Percentiles rank a stretch among this genome's conserved stretches.
Evolutionary conservation across 192 early-diverging fungal genomes (phyloP).

Genomic region (Thoreauomyces humboldtii): DNA sequence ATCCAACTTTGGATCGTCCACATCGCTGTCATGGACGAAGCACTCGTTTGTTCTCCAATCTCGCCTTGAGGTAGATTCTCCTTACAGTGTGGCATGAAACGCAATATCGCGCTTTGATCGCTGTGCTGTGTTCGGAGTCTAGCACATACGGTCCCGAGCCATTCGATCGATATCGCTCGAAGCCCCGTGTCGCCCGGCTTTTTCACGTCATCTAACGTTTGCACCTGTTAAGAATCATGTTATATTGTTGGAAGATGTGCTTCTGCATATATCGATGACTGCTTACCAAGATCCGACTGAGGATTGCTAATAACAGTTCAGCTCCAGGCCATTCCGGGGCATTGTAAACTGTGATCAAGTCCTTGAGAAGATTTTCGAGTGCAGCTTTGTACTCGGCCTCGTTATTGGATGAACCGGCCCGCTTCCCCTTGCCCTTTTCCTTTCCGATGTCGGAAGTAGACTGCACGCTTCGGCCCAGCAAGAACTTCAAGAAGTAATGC

Average conservation of each 20-base stretch:
- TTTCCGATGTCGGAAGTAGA: neutral
- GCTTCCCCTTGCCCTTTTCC: slow-evolving; percentile 3
- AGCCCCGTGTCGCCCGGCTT: slow-evolving; percentile 27
- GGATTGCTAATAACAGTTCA: slow-evolving; percentile 65
- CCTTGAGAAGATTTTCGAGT: slow-evolving; percentile 70
- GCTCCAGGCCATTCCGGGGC: slow-evolving; percentile 92
- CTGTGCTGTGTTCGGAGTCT: neutral
- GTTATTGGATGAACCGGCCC: neutral
- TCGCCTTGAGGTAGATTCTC: neutral
- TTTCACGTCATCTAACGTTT: slow-evolving; percentile 33
- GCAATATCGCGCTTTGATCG: too few relatives aligned
- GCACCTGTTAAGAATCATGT: slow-evolving; percentile 23
- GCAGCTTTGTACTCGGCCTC: slow-evolving; percentile 73
- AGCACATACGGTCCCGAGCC: slow-evolving; percentile 31
- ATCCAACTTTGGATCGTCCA: slow-evolving; percentile 8
- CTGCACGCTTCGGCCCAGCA: slow-evolving; percentile 54
- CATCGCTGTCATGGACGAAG: neutral
- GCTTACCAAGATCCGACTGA: slow-evolving; percentile 67
- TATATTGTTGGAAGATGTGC: neutral
- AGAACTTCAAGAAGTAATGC: slow-evolving; percentile 58
- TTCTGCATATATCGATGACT: neutral
- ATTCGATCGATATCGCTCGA: slow-evolving; percentile 35
- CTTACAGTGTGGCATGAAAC: neutral
- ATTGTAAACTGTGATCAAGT: slow-evolving; percentile 67
- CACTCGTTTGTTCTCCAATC: neutral